Evolutionary conservation across 202 grass and related monocot genomes (phyloP), one percentile per base, ranked within the genome.

Genomic region (Setaria italica): DNA sequence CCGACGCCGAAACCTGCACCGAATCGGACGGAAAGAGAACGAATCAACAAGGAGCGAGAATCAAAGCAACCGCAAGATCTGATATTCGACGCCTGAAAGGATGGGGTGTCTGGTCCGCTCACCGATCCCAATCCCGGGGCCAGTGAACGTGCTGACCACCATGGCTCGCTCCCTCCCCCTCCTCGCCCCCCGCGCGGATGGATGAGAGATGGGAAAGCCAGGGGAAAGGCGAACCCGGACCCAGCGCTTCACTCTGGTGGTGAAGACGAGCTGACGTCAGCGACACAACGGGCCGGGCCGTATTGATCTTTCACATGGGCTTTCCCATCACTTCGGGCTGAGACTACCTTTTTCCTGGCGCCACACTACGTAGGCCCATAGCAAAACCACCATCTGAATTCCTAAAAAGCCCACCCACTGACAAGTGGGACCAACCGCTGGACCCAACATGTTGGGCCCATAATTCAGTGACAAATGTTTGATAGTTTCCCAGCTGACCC

Each of bases 91-190:
- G 66, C 10, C 50, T 55, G 50, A 56, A 75, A 55, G 8, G 48
- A 74, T 2, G 48, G 37, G 33, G 9, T 4, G 14, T 57, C 14
- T 25, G 53, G 11, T 42, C 6, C 4, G 72, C 86, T 77, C 85
- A 97, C 92, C 90, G 16, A 97, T 47, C 67, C 94, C 92, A 66
- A 97, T 93, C 45, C 95, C 93, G 20, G 78, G 85, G 29, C 93
- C 95, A 6, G 12, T 93, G 81, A 98, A 98, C 70, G 29, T 84
- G 42, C 74, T 87, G 56, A 97, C 64, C 45, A 92, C 93, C 95
- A 98, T 93, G 74, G 81, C 37, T 78, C 10, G 5, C 51, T 59
- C 35, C 49, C 79, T 16, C 45, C 32, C 21, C 15, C 19, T 0
- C 4, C 58, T 5, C 3, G 17, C 16, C 11, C 46, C 20, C 7